These are phyloP conservation scores for Acer yangbiense DNA, from an alignment of 345 rosid species.

Conservation along the genomic window DNA sequence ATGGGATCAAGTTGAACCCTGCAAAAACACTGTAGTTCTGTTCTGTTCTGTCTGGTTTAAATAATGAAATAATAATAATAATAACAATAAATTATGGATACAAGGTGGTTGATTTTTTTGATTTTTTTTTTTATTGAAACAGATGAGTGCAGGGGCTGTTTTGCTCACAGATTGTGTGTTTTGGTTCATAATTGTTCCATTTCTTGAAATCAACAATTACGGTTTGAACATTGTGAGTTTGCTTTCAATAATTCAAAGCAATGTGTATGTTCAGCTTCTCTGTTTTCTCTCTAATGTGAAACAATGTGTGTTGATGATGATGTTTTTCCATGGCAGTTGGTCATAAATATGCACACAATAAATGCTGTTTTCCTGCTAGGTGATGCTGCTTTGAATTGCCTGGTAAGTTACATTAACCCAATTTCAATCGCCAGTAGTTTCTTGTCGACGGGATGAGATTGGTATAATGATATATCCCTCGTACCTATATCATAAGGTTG, in stretches of 20 bases:
- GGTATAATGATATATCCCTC: no score
- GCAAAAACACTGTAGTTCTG: no score
- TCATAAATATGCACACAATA: constrained; percentile 78
- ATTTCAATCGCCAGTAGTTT: no score
- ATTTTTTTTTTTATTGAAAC: constrained; percentile 19
- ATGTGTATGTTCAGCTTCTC: not conserved
- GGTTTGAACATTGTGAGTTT: constrained; percentile 72
- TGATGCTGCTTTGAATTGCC: constrained; percentile 75
- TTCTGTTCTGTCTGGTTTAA: no score
- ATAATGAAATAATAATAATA: not conserved
- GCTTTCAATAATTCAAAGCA: not conserved
- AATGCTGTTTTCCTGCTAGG: constrained; percentile 78
- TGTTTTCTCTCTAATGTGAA: not conserved
- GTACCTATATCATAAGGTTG: no score
- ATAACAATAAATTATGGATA: not conserved
- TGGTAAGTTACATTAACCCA: constrained; percentile 46
- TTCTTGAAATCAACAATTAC: constrained; percentile 76
- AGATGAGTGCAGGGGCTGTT: constrained; percentile 98
- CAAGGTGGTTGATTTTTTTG: constrained; percentile 1
- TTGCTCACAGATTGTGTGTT: constrained; percentile 91
- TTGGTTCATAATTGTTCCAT: constrained; percentile 92
- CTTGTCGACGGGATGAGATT: no score
- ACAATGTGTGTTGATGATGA: not conserved
- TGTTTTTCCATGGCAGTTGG: constrained; percentile 51
- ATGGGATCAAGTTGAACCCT: not conserved